Conservation (phyloP, 2,329 filamentous ascomycete species). For the Teratosphaeriaceae sp. region DNA sequence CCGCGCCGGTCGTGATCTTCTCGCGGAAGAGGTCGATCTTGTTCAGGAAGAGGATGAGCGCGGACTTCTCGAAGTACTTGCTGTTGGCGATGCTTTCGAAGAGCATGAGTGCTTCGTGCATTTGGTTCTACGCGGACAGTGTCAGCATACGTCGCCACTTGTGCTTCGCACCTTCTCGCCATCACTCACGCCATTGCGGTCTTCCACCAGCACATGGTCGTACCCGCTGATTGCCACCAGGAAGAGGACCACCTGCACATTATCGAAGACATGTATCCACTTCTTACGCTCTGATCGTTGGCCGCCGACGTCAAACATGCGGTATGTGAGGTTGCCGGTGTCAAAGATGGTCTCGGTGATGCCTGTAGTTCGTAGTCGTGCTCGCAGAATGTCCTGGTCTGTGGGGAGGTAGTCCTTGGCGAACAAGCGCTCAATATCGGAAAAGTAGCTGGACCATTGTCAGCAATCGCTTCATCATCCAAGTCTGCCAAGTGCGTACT, state of each 20-base stretch:
- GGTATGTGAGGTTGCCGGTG: slow-evolving; percentile 83
- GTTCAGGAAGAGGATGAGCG: slow-evolving; percentile 48
- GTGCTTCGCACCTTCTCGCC: neutral
- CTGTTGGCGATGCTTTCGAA: slow-evolving; percentile 49
- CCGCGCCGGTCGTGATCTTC: slow-evolving; percentile 41
- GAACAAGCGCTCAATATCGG: slow-evolving; percentile 56
- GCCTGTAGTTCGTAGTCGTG: slow-evolving; percentile 83
- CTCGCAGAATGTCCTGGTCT: slow-evolving; percentile 90
- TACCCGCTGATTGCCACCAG: slow-evolving; percentile 94
- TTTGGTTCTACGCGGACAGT: slow-evolving; percentile 41
- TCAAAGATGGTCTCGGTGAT: slow-evolving; percentile 96
- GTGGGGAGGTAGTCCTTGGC: slow-evolving; percentile 74
- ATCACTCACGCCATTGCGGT: slow-evolving; percentile 80
- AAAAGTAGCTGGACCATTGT: slow-evolving; percentile 65
- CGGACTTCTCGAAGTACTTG: slow-evolving; percentile 46
- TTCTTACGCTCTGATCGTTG: slow-evolving; percentile 93
- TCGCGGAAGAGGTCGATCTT: slow-evolving; percentile 48
- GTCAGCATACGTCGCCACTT: slow-evolving; percentile 3
- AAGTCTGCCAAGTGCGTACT: slow-evolving; percentile 58
- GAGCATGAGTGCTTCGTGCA: slow-evolving; percentile 49
- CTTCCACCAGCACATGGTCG: slow-evolving; percentile 92
- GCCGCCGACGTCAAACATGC: slow-evolving; percentile 94
- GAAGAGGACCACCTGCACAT: slow-evolving; percentile 86
- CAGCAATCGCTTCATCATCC: slow-evolving; percentile 3
- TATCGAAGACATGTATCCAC: slow-evolving; percentile 96